Percentiles rank a stretch among this genome's conserved stretches.
phyloP scores from a whole-genome alignment of 2,329 filamentous ascomycete genomes.

The Hysterium pulicare region DNA sequence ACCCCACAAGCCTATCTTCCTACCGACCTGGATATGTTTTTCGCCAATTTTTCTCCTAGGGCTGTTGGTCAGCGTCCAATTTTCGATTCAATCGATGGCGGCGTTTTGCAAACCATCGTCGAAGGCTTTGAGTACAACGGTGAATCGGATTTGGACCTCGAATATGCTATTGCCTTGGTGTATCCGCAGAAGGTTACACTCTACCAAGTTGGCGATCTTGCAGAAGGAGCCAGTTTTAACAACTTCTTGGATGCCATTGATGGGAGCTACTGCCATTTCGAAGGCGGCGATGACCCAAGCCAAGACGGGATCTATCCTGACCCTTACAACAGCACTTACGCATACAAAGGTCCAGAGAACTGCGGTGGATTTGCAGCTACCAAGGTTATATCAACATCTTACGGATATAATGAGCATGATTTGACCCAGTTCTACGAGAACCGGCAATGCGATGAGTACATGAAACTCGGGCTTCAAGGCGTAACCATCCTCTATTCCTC shows the following conservation, averaged over 20 bases:
- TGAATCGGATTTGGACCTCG: slow-evolving; percentile 55
- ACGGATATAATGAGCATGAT: slow-evolving; percentile 53
- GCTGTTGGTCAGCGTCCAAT: slow-evolving; percentile 29
- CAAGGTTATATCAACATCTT: slow-evolving; percentile 55
- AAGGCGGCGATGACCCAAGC: slow-evolving; percentile 39
- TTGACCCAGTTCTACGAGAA: slow-evolving; percentile 48
- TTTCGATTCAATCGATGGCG: slow-evolving; percentile 28
- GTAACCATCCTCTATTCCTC: slow-evolving; percentile 49
- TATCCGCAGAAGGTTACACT: slow-evolving; percentile 52
- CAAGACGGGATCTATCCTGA: slow-evolving; percentile 40
- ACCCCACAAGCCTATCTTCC: slow-evolving; percentile 44
- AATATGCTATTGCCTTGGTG: slow-evolving; percentile 54
- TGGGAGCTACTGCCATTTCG: slow-evolving; percentile 45
- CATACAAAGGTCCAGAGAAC: slow-evolving; percentile 40
- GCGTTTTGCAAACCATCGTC: slow-evolving; percentile 40
- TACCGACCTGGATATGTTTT: slow-evolving; percentile 44
- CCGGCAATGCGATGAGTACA: slow-evolving; percentile 47
- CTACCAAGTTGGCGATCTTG: slow-evolving; percentile 41
- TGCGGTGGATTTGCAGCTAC: slow-evolving; percentile 48
- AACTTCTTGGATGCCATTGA: slow-evolving; percentile 47
- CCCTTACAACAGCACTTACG: slow-evolving; percentile 16
- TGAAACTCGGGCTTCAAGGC: slow-evolving; percentile 50
- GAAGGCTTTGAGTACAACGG: slow-evolving; percentile 40
- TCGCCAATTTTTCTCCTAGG: slow-evolving; percentile 29
- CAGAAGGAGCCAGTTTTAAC: slow-evolving; percentile 23